Evolutionary conservation across 2,329 filamentous ascomycete species (phyloP), one percentile per base, ranked within the genome.

Genomic region (Trichoderma sp.): DNA sequence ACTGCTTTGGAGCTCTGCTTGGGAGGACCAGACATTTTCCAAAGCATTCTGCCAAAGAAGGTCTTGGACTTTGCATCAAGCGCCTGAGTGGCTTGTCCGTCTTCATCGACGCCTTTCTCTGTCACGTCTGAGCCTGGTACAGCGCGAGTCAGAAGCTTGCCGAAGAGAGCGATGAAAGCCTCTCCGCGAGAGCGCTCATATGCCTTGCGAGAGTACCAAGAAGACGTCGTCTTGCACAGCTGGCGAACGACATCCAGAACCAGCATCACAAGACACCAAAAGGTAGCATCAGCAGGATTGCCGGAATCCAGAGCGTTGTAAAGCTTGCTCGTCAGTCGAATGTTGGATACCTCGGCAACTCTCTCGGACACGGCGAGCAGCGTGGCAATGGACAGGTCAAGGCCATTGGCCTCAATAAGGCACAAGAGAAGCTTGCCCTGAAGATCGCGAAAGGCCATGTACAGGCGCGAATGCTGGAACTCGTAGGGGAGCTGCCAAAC

Each of bases 111-210:
- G 1, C 78, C 80, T 47, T 81, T 81, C 21, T 83, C 81, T 0
- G 81, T 82, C 30, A 76, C 74, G 26, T 83, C 81, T 0, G 81
- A 83, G 26, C 81, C 81, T 1, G 81, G 80, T 5, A 82, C 80
- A 1, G 80, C 80, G 60, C 81, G 76, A 1, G 80, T 83, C 18
- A 83, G 75, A 0, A 83, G 80, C 47, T 83, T 83, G 11, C 79
- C 73, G 21, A 83, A 83, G 0, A 83, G 73, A 0, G 76, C 79
- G 60, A 83, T 83, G 24, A 83, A 83, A 0, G 81, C 80, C 81
- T 97, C 94, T 5, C 94, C 94, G 62, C 94, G 86, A 6, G 92
- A 94, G 72, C 94, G 85, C 80, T 97, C 94, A 76, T 97, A 97
- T 32, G 89, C 89, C 73, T 95, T 90, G 74, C 94, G 88, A n/a